A percentile compares a stretch with the other conserved stretches of the same genome.
These are phyloP conservation scores for Nitzschia inconspicua DNA, from an alignment of 108 stramenopile genomes.

Conservation along the genomic window DNA sequence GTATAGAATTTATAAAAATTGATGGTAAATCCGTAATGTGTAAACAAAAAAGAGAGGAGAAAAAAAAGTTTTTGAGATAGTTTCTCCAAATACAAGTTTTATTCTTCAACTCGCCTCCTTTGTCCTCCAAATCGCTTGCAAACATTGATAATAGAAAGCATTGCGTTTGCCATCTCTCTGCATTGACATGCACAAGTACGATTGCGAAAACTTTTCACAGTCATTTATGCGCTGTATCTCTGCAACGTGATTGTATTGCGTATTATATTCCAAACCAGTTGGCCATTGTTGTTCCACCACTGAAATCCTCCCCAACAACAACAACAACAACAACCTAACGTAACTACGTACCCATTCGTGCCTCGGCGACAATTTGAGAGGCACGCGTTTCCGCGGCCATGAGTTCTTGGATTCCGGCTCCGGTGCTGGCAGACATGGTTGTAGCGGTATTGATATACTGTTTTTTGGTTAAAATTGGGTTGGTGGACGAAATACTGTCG, in stretches of 20 bases:
- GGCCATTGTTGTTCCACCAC: not conserved
- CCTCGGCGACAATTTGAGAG: constrained; percentile 94
- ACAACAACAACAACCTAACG: not conserved
- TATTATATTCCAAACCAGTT: not conserved
- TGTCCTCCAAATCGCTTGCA: no score
- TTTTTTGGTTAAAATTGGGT: no score
- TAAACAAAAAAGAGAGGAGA: not conserved
- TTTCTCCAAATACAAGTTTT: no score
- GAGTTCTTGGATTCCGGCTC: constrained; percentile 92
- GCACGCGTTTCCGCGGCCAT: constrained; percentile 94
- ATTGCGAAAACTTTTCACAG: not conserved
- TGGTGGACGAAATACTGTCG: no score
- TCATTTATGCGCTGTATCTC: not conserved
- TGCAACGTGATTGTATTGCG: not conserved
- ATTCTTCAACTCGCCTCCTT: no score
- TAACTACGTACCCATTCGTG: constrained; percentile 82
- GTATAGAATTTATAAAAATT: not conserved
- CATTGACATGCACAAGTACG: no score
- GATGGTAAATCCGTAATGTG: not conserved
- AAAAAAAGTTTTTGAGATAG: no score
- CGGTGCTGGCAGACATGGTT: constrained; percentile 68
- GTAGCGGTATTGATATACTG: no score
- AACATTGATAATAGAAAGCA: no score
- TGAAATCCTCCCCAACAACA: not conserved
- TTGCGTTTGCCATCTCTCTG: no score